These are phyloP conservation scores for Zasmidium cellare DNA, from an alignment of 2,329 filamentous ascomycete species.

Conservation along the genomic window DNA sequence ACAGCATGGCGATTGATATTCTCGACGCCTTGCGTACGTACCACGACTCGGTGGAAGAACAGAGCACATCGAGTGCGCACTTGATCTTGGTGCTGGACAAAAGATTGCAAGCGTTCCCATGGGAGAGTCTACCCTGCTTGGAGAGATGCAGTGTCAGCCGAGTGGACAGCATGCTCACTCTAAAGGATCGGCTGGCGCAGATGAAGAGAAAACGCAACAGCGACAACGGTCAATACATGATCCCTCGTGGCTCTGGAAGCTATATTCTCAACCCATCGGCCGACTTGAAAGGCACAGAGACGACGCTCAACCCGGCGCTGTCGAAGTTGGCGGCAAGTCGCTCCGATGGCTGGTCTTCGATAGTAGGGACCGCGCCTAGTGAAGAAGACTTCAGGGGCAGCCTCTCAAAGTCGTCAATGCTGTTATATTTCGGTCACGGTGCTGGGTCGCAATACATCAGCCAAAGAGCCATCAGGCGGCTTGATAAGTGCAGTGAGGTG, in stretches of 20 bases:
- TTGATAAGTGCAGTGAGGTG: slow-evolving; percentile 46
- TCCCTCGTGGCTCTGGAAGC: slow-evolving; percentile 57
- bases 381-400: slow-evolving; percentile 74
- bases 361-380: slow-evolving; percentile 67
- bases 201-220: slow-evolving; percentile 39
- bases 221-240: slow-evolving; percentile 42
- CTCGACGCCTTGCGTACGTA: slow-evolving; percentile 81
- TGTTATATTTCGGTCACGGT: slow-evolving; percentile 96
- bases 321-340: slow-evolving; percentile 37
- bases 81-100: slow-evolving; percentile 92
- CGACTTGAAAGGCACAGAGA: slow-evolving; percentile 78
- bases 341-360: slow-evolving; percentile 61
- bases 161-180: slow-evolving; percentile 79
- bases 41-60: slow-evolving; percentile 53
- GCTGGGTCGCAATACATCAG: slow-evolving; percentile 94
- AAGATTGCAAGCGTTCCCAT: slow-evolving; percentile 84
- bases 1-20: slow-evolving; percentile 83
- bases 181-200: slow-evolving; percentile 71
- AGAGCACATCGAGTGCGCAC: slow-evolving; percentile 54
- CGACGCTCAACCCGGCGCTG: slow-evolving; percentile 69
- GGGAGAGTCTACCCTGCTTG: slow-evolving; percentile 92
- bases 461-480: slow-evolving; percentile 74
- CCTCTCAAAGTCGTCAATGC: slow-evolving; percentile 66
- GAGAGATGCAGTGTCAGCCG: slow-evolving; percentile 77
- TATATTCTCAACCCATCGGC: slow-evolving; percentile 89